phyloP scores from a whole-genome alignment of 2,329 filamentous ascomycete genomes.

The Cytospora piceicola region DNA sequence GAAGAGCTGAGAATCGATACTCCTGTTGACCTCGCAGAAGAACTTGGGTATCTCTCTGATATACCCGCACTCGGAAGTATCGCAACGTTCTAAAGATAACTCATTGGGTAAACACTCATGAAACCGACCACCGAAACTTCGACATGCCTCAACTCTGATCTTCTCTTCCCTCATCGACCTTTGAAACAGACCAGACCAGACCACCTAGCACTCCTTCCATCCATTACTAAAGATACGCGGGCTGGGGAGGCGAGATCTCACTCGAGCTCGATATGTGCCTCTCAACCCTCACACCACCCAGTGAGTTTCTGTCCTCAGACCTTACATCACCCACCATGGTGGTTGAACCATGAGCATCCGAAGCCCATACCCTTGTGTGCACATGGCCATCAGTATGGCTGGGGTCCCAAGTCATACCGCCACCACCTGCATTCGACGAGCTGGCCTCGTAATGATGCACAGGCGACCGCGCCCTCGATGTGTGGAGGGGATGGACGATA shows the following conservation, averaged over 20 bases:
- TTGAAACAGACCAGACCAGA: no score
- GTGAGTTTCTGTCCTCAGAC: background rate
- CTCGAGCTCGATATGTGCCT: slow-evolving; percentile 16
- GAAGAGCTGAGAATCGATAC: background rate
- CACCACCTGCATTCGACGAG: background rate
- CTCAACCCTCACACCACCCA: slow-evolving; percentile 18
- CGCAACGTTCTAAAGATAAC: background rate
- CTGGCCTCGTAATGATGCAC: background rate
- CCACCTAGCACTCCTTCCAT: background rate
- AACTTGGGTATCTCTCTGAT: background rate
- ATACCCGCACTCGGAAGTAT: background rate
- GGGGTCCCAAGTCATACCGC: background rate
- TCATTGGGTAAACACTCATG: background rate
- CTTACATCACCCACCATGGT: background rate
- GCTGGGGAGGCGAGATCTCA: background rate
- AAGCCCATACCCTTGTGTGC: slow-evolving; percentile 3
- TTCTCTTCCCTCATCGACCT: no score
- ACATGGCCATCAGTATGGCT: background rate
- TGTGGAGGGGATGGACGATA: slow-evolving; percentile 9
- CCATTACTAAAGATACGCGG: background rate
- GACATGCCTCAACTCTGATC: background rate
- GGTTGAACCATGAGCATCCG: background rate
- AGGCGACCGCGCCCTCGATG: background rate
- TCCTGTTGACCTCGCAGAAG: background rate
- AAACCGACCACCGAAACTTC: background rate